Percentiles rank a stretch among this genome's conserved stretches.
phyloP scores from a whole-genome alignment of 2,329 filamentous ascomycete genomes.

The Aspergillus piperis region DNA sequence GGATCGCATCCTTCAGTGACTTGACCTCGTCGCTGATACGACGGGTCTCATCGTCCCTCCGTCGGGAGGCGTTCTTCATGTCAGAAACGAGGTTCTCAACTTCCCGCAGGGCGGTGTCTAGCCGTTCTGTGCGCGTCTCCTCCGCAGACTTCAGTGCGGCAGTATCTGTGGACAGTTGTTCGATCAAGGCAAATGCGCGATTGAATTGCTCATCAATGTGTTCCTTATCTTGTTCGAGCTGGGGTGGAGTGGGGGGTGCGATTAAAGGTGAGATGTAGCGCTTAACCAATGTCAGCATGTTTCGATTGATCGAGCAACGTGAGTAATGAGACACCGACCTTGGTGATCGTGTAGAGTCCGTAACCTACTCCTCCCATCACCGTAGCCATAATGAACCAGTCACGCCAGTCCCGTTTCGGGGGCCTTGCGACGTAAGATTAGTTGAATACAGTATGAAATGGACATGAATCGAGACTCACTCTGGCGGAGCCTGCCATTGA shows the following conservation, averaged over 20 bases:
- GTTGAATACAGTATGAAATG: neutral
- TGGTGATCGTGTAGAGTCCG: slow-evolving; percentile 82
- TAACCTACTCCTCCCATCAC: slow-evolving; percentile 88
- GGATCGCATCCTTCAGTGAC: slow-evolving; percentile 78
- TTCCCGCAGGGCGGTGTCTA: slow-evolving; percentile 79
- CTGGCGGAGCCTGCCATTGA: slow-evolving; percentile 57
- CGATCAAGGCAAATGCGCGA: slow-evolving; percentile 84
- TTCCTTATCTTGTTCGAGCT: slow-evolving; percentile 91
- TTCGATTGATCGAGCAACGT: slow-evolving; percentile 16
- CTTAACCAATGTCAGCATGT: slow-evolving; percentile 43
- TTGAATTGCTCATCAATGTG: slow-evolving; percentile 92
- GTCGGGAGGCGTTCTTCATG: slow-evolving; percentile 76
- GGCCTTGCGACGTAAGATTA: slow-evolving; percentile 38
- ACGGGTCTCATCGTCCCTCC: slow-evolving; percentile 84
- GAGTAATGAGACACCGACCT: slow-evolving; percentile 56
- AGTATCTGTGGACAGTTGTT: slow-evolving; percentile 90
- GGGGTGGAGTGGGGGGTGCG: slow-evolving; percentile 87
- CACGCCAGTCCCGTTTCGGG: slow-evolving; percentile 89
- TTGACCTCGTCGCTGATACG: slow-evolving; percentile 84
- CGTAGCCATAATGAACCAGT: slow-evolving; percentile 99
- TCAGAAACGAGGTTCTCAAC: slow-evolving; percentile 81
- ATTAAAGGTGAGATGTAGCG: slow-evolving; percentile 91
- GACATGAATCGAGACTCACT: slow-evolving; percentile 42
- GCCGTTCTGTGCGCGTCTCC: slow-evolving; percentile 75
- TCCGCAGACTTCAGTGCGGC: slow-evolving; percentile 84